Evolutionary conservation across 768 basidiomycete genomes (phyloP), one percentile per base, ranked within the genome.

Genomic region (Strobilomyces dryophilus): DNA sequence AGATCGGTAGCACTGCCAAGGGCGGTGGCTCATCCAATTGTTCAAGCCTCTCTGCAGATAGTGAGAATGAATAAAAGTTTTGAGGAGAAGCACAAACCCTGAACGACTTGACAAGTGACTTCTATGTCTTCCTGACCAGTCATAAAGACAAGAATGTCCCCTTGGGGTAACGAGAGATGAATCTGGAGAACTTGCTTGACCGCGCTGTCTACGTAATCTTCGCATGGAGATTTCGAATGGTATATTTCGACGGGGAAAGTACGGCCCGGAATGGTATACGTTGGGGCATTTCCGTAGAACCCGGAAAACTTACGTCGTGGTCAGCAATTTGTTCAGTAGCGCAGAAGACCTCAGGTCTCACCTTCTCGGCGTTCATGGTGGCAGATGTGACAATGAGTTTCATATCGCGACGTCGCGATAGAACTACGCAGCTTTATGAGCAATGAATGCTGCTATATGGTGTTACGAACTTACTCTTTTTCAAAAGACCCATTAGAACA

Each of bases 61-160:
- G 35, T 47, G 47, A 29, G n/a, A 29, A 50, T 45, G 35, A 11
- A 39, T 17, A 8, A 2, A 26, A 14, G 6, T n/a, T 15, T 4
- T 10, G 44, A 12, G 35, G 27, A 24, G 42, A 17, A 26, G 29
- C 5, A 65, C 79, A 43, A 47, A 93, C 94, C 94, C 70, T 87
- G 82, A 18, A 98, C 76, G 31, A 98, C 95, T 64, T 92, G 89
- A 66, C 97, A 99, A 11, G 94, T 98, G 29, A 92, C 81, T 71
- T 98, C 95, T 55, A 99, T 99, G 68, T 99, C 95, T 72, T 98
- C 97, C 73, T 98, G 97, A 35, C 97, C 97, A 26, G 97, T 99
- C 95, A 98, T 98, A 71, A 99, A 99, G 24, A 98, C 93, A 39
- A 99, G 76, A 47, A 98, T 90, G 72, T 99, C 97, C 14, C 97